Conservation (phyloP, 2,329 filamentous ascomycete genomes). For the Pezicula neosporulosa region DNA sequence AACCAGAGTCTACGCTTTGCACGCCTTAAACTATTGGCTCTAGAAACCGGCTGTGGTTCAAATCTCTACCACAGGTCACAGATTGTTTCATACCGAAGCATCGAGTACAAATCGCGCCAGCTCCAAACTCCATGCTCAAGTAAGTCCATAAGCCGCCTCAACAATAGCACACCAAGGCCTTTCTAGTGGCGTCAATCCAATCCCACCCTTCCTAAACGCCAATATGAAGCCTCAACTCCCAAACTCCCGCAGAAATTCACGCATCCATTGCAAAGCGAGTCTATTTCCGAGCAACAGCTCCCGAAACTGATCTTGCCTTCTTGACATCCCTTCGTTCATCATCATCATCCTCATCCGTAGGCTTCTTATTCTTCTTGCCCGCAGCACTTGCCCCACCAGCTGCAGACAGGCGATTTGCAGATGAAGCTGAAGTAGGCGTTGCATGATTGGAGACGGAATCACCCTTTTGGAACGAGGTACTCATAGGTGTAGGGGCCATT, state of each 20-base stretch:
- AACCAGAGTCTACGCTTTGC: too few species aligned
- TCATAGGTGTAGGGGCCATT: slow-evolving; percentile 52
- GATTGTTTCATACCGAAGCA: too few species aligned
- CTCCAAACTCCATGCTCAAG: too few species aligned
- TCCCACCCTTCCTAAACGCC: neutral
- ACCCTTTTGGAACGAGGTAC: slow-evolving; percentile 47
- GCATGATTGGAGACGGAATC: slow-evolving; percentile 45
- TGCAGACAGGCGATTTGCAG: slow-evolving; percentile 23
- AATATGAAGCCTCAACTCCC: slow-evolving; percentile 1
- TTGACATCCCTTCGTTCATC: slow-evolving; percentile 33
- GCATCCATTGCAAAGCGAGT: neutral
- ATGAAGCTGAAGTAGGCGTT: slow-evolving; percentile 52
- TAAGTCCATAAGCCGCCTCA: too few species aligned
- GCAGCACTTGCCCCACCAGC: slow-evolving; percentile 30
- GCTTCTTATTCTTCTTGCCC: slow-evolving; percentile 51
- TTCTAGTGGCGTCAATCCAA: too few species aligned
- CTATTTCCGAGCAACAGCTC: slow-evolving; percentile 22
- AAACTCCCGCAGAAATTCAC: neutral
- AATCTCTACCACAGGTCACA: too few species aligned
- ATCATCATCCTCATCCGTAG: slow-evolving; percentile 36
- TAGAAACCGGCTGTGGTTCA: too few species aligned
- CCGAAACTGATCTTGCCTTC: slow-evolving; percentile 28
- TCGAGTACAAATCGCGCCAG: too few species aligned
- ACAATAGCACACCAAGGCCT: too few species aligned
- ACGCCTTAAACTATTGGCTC: too few species aligned